phyloP scores from a whole-genome alignment of 148 eudicot species.

The Silene conica region DNA sequence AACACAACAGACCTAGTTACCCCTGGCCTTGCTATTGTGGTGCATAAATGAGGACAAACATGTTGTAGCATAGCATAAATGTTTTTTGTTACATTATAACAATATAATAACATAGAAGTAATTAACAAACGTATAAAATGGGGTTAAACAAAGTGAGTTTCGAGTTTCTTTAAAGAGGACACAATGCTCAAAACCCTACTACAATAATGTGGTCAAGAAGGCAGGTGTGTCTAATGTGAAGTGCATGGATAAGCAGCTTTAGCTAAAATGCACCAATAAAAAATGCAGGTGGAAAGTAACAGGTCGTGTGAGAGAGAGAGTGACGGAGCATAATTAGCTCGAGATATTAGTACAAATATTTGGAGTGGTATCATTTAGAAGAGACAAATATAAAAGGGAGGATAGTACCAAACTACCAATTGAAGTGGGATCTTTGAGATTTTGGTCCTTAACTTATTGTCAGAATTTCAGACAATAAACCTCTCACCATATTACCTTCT shows the following conservation, averaged over 20 bases:
- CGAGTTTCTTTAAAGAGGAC: too few relatives aligned
- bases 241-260: neutral
- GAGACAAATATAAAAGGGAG: neutral
- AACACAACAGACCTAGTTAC: too few relatives aligned
- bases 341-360: slow-evolving; percentile 4
- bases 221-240: neutral
- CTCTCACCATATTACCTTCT: neutral
- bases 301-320: slow-evolving; percentile 26
- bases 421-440: neutral
- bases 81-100: too few relatives aligned
- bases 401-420: neutral
- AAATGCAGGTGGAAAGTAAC: slow-evolving; percentile 15
- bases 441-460: neutral
- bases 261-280: neutral
- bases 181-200: too few relatives aligned
- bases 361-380: neutral
- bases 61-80: too few relatives aligned
- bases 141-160: too few relatives aligned
- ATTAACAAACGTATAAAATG: too few relatives aligned
- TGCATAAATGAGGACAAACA: too few relatives aligned
- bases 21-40: too few relatives aligned
- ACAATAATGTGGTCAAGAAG: neutral
- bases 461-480: neutral
- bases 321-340: slow-evolving; percentile 18
- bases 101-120: too few relatives aligned